Evolutionary conservation across 768 basidiomycete species (phyloP).

Genomic region (Coprinellus micaceus): DNA sequence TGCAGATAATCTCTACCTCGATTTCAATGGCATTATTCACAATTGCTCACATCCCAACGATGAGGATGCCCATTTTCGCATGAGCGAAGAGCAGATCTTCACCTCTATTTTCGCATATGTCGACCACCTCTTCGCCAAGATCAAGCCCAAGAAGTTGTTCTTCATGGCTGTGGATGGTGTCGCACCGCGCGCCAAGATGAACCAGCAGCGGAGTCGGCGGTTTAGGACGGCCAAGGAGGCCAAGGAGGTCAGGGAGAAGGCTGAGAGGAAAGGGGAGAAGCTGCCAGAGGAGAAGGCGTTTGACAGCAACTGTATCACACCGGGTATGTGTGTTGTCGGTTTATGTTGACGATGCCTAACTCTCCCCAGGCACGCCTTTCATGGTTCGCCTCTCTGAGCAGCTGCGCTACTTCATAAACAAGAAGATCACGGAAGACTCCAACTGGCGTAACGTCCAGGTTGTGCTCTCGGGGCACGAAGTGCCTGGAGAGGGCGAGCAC

Average conservation of each 20-base stretch:
- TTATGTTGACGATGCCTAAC: not conserved
- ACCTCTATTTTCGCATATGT: slow-evolving; percentile 96
- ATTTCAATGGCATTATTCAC: slow-evolving; percentile 93
- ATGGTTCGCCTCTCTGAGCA: slow-evolving; percentile 93
- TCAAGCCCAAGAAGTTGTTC: slow-evolving; percentile 95
- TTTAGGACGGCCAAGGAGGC: slow-evolving; percentile 95
- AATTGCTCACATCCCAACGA: slow-evolving; percentile 97
- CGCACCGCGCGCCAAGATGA: slow-evolving; percentile 98
- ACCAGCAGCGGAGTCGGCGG: slow-evolving; percentile 90
- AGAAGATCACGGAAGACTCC: slow-evolving; percentile 96
- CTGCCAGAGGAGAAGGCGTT: slow-evolving; percentile 93
- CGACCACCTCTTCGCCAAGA: slow-evolving; percentile 93
- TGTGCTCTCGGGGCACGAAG: slow-evolving; percentile 94
- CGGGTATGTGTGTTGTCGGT: slow-evolving; percentile 52
- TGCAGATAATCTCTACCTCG: slow-evolving; percentile 85
- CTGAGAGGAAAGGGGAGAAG: slow-evolving; percentile 83
- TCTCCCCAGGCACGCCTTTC: slow-evolving; percentile 76
- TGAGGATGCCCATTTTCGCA: slow-evolving; percentile 90
- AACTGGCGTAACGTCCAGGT: slow-evolving; percentile 92
- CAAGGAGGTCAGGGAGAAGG: slow-evolving; percentile 82
- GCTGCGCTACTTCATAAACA: slow-evolving; percentile 93
- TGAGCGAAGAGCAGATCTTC: slow-evolving; percentile 96
- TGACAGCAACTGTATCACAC: slow-evolving; percentile 98
- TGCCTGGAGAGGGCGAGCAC: slow-evolving; percentile 98
- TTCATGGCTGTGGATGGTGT: slow-evolving; percentile 99